Conservation (phyloP, 257 asterid genomes). For the Cynanchum wilfordii region DNA sequence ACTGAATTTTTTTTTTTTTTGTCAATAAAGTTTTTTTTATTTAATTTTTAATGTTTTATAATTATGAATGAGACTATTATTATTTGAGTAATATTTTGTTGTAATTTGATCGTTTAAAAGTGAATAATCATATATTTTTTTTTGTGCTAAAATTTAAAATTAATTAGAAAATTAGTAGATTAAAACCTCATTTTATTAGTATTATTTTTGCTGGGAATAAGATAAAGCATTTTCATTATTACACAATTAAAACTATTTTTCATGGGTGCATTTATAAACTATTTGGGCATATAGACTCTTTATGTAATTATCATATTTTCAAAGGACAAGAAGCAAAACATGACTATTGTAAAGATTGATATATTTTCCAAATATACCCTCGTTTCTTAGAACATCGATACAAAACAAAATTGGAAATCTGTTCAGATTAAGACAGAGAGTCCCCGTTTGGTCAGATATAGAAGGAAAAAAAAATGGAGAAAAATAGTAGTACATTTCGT, state of each 20-base stretch:
- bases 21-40: too few relatives aligned
- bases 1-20: too few relatives aligned
- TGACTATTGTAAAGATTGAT: not conserved
- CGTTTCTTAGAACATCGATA: not conserved
- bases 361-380: not conserved
- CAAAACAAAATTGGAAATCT: not conserved
- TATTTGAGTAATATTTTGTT: too few relatives aligned
- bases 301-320: not conserved
- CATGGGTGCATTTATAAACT: not conserved
- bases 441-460: not conserved
- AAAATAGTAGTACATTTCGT: not conserved
- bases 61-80: too few relatives aligned
- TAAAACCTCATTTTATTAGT: too few relatives aligned
- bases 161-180: too few relatives aligned
- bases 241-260: not conserved
- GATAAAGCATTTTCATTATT: too few relatives aligned
- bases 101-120: too few relatives aligned
- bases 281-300: not conserved
- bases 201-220: too few relatives aligned
- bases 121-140: too few relatives aligned
- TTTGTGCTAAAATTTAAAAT: too few relatives aligned
- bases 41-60: too few relatives aligned
- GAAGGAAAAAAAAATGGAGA: not conserved
- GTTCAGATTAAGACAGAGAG: not conserved
- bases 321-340: not conserved